Evolutionary conservation across 2,329 filamentous ascomycete species (phyloP).

Genomic region (Scorias spongiosa): DNA sequence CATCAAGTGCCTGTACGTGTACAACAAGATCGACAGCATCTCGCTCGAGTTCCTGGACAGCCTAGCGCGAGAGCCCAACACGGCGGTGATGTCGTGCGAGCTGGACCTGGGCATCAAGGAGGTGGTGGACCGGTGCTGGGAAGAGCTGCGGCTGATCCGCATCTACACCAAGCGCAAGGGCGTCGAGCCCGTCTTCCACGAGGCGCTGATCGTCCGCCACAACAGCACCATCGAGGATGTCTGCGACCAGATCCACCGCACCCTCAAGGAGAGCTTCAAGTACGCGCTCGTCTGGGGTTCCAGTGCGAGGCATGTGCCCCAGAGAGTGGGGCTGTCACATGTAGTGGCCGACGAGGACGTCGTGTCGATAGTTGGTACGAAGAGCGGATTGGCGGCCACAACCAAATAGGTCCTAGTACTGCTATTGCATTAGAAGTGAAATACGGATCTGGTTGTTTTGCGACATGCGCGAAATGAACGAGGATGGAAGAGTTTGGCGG

Average conservation of each 20-base stretch:
- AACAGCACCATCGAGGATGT: conserved; percentile 91
- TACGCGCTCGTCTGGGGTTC: conserved; percentile 97
- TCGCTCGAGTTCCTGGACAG: conserved; percentile 86
- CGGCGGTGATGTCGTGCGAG: conserved; percentile 95
- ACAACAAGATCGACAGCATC: conserved; percentile 98
- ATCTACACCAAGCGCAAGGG: conserved; percentile 96
- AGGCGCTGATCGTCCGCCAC: conserved; percentile 82
- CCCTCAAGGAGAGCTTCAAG: conserved; percentile 95
- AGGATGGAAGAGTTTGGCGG: too few relatives aligned
- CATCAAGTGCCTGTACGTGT: conserved; percentile 86
- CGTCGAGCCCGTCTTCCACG: conserved; percentile 70
- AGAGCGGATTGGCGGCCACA: conserved; percentile 20
- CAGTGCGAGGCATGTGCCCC: conserved; percentile 85
- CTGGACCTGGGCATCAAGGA: conserved; percentile 84
- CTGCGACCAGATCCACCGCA: conserved; percentile 86
- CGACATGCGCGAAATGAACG: too few relatives aligned
- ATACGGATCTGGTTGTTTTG: too few relatives aligned
- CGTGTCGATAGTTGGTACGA: conserved; percentile 43
- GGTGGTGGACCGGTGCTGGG: conserved; percentile 89
- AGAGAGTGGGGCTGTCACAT: conserved; percentile 78
- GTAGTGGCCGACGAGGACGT: conserved; percentile 57
- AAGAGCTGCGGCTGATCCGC: conserved; percentile 75
- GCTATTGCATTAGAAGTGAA: too few relatives aligned
- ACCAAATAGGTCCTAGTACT: background rate
- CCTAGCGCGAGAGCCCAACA: conserved; percentile 81